These are phyloP conservation scores for Trametes gibbosa DNA, from an alignment of 768 basidiomycete species.

Conservation along the genomic window DNA sequence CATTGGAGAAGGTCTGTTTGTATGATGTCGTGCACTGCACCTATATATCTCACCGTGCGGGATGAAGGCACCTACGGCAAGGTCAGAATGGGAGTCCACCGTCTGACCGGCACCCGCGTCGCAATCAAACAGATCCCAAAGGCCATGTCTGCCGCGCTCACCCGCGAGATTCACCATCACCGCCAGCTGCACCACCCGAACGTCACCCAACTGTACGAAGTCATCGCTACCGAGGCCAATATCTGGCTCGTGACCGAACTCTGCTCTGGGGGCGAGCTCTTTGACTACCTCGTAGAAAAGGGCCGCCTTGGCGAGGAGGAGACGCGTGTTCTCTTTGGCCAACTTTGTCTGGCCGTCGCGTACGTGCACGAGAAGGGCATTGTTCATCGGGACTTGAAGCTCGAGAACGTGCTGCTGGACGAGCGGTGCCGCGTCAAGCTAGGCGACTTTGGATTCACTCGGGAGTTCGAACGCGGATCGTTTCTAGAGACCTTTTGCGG, in stretches of 20 bases:
- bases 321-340: slow-evolving; percentile 87
- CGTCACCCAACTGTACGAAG: slow-evolving; percentile 94
- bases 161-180: slow-evolving; percentile 98
- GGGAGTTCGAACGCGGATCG: slow-evolving; percentile 77
- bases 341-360: slow-evolving; percentile 88
- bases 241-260: slow-evolving; percentile 99
- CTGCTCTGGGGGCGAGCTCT: slow-evolving; percentile 95
- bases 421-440: slow-evolving; percentile 90
- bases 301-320: slow-evolving; percentile 85
- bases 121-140: slow-evolving; percentile 99
- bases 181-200: slow-evolving; percentile 94
- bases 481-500: slow-evolving; percentile 94
- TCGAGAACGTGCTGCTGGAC: slow-evolving; percentile 92
- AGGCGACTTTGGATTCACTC: slow-evolving; percentile 92
- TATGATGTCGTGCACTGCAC: neutral
- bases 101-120: slow-evolving; percentile 86
- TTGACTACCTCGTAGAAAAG: slow-evolving; percentile 97
- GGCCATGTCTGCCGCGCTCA: slow-evolving; percentile 84
- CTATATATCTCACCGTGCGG: neutral
- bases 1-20: slow-evolving; percentile 84
- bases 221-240: slow-evolving; percentile 91
- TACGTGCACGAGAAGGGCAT: slow-evolving; percentile 92
- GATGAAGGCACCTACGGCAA: slow-evolving; percentile 82
- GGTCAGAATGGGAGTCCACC: slow-evolving; percentile 91
- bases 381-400: slow-evolving; percentile 94